Conservation (phyloP, 345 rosid species). For the Populus pruinosa region DNA sequence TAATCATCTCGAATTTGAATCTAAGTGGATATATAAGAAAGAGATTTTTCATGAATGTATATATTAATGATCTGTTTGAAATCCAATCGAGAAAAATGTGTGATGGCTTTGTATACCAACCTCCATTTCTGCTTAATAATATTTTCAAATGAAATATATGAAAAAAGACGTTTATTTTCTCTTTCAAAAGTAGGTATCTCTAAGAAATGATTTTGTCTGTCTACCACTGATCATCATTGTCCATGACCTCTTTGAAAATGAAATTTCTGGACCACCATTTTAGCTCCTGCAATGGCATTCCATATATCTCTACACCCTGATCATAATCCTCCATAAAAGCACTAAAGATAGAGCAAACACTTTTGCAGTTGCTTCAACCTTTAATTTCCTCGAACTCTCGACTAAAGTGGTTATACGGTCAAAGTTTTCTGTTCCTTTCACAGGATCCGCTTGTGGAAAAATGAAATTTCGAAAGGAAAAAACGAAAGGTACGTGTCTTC, state of each 20-base stretch:
- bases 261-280: conserved; percentile 44
- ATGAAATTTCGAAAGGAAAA: background rate
- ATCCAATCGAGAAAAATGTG: background rate
- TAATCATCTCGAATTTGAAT: too few relatives aligned
- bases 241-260: conserved; percentile 33
- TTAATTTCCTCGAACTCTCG: conserved; percentile 19
- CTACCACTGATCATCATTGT: conserved; percentile 29
- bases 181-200: conserved; percentile 29
- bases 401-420: conserved; percentile 7
- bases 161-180: conserved; percentile 12
- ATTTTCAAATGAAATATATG: conserved; percentile 14
- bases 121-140: background rate
- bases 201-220: conserved; percentile 43
- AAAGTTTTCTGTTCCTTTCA: conserved; percentile 19
- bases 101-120: background rate
- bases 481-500: background rate
- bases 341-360: conserved; percentile 17
- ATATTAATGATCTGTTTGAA: too few relatives aligned
- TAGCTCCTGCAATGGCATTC: conserved; percentile 13
- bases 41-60: too few relatives aligned
- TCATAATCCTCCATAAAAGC: conserved; percentile 34
- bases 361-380: conserved; percentile 28
- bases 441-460: background rate
- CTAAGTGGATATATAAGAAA: too few relatives aligned
- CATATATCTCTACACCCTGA: conserved; percentile 11